A percentile compares a stretch with the other conserved stretches of the same genome.
Evolutionary conservation across 1,284 basidiomycete genomes (phyloP).

Genomic region (Agroathelia rolfsii): DNA sequence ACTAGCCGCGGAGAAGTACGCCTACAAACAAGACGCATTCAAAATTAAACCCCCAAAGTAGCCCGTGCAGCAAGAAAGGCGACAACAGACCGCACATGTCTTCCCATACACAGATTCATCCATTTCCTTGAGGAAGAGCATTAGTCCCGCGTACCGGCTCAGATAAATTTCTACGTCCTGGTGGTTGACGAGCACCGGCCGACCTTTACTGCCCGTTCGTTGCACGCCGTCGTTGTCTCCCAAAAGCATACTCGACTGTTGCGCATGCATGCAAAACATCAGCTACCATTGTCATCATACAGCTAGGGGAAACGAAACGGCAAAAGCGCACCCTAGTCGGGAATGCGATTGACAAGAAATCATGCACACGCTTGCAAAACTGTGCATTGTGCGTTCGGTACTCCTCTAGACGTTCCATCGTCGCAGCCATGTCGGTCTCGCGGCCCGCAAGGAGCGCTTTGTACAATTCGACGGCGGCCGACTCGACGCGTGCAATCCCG

Average conservation of each 20-base stretch:
- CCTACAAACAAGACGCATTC: conserved; percentile 31
- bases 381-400: conserved; percentile 81
- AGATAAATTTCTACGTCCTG: conserved; percentile 72
- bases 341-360: conserved; percentile 87
- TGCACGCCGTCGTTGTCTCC: conserved; percentile 48
- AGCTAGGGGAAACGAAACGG: conserved; percentile 1
- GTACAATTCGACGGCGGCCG: conserved; percentile 83
- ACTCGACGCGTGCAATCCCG: conserved; percentile 75
- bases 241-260: conserved; percentile 54
- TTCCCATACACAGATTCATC: conserved; percentile 78
- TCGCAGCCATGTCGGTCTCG: conserved; percentile 90
- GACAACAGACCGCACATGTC: conserved; percentile 68
- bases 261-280: conserved; percentile 4
- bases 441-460: conserved; percentile 89
- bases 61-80: not conserved
- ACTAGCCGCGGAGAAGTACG: conserved; percentile 81
- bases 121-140: conserved; percentile 94
- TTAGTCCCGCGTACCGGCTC: conserved; percentile 80
- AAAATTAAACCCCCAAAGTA: conserved; percentile 8
- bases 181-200: conserved; percentile 51
- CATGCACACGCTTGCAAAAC: conserved; percentile 86
- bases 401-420: conserved; percentile 84
- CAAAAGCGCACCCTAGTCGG: conserved; percentile 59
- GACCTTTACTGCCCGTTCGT: conserved; percentile 30
- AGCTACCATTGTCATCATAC: too few species aligned